Percentiles rank a stretch among this genome's conserved stretches.
These are phyloP conservation scores for Ensete ventricosum DNA, from an alignment of 176 grass and related monocot genomes.

Conservation along the genomic window DNA sequence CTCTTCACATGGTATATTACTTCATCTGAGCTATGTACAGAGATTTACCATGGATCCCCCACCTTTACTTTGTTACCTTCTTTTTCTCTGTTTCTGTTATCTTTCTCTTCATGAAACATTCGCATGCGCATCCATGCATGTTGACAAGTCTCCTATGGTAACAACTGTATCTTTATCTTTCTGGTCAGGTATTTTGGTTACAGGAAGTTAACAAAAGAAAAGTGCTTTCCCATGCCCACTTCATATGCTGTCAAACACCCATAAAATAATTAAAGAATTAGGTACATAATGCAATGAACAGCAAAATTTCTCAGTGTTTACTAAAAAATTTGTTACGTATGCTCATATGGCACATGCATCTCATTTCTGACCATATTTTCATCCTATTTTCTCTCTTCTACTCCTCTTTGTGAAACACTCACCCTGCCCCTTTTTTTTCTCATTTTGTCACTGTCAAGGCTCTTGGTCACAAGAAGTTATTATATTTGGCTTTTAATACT, in stretches of 20 bases:
- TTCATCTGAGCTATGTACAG: background rate
- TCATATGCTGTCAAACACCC: too few relatives aligned
- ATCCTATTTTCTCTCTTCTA: background rate
- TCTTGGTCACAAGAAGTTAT: slow-evolving; percentile 4
- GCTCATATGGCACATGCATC: too few relatives aligned
- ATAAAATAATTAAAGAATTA: background rate
- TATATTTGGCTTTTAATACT: slow-evolving; percentile 1
- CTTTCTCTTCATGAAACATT: background rate
- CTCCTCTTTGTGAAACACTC: background rate
- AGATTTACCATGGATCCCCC: background rate
- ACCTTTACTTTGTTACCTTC: background rate
- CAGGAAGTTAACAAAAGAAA: background rate
- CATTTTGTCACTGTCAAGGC: background rate
- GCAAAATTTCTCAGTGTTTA: too few relatives aligned
- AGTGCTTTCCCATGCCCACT: background rate
- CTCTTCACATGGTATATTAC: slow-evolving; percentile 58
- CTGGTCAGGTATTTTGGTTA: background rate
- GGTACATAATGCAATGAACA: too few relatives aligned
- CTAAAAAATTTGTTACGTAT: too few relatives aligned
- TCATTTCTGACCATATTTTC: background rate
- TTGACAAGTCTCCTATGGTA: background rate
- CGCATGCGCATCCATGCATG: background rate
- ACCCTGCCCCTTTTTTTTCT: background rate
- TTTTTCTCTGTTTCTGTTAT: background rate
- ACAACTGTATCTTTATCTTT: background rate